These are phyloP conservation scores for Phytophthora lateralis DNA, from an alignment of 352 stramenopile species.

Conservation along the genomic window DNA sequence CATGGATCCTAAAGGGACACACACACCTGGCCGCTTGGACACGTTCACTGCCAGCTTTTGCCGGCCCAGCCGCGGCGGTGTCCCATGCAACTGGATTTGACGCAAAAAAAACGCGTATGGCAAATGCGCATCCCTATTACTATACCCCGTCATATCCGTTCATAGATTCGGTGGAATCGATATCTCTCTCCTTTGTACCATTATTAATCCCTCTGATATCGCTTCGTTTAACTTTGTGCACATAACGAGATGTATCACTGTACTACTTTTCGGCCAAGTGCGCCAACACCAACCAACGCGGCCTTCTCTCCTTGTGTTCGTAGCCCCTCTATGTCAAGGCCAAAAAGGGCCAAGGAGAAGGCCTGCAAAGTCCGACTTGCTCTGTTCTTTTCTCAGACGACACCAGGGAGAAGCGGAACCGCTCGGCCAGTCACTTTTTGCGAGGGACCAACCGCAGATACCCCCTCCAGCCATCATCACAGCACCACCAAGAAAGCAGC, in stretches of 20 bases:
- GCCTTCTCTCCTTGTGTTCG: conserved; percentile 2
- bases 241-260: not conserved
- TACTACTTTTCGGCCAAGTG: not conserved
- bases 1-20: conserved; percentile 8
- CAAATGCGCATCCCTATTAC: too few species aligned
- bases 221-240: not conserved
- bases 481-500: conserved; percentile 11
- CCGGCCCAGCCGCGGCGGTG: not conserved
- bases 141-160: not conserved
- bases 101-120: conserved; percentile 5
- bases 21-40: not conserved
- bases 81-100: conserved; percentile 5
- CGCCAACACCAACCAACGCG: conserved; percentile 19
- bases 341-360: conserved; percentile 17
- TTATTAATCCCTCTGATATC: not conserved
- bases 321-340: conserved; percentile 20
- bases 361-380: conserved; percentile 2
- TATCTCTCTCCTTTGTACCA: not conserved
- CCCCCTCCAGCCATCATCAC: conserved; percentile 33
- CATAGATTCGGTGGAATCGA: not conserved
- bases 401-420: conserved; percentile 10
- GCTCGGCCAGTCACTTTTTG: conserved; percentile 17
- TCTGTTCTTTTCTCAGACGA: conserved; percentile 14
- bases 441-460: conserved; percentile 8
- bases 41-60: not conserved